Evolutionary conservation across 2,329 filamentous ascomycete genomes (phyloP).

Genomic region (Fusarium udum): DNA sequence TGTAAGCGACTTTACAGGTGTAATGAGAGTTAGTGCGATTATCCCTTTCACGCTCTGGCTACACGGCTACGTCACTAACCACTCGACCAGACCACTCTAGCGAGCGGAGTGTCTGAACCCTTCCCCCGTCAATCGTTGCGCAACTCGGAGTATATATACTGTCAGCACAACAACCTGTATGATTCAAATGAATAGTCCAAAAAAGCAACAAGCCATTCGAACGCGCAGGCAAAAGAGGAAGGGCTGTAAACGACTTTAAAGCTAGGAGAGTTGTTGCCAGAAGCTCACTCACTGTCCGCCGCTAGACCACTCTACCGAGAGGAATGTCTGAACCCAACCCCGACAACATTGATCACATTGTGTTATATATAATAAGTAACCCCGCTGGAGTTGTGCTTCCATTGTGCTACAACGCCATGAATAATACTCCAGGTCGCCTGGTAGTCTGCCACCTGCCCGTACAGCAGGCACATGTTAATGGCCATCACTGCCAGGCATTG

Average conservation of each 20-base stretch:
- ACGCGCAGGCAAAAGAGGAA: background rate
- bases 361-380: background rate
- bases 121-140: background rate
- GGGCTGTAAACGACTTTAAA: background rate
- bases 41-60: background rate
- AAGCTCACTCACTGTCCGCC: background rate
- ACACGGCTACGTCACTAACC: background rate
- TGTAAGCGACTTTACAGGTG: background rate
- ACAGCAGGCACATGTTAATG: fast-evolving
- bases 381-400: background rate
- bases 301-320: background rate
- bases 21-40: background rate
- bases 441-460: fast-evolving
- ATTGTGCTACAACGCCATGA: too few species aligned
- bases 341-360: background rate
- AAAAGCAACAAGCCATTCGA: background rate
- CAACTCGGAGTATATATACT: background rate
- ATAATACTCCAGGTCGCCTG: background rate
- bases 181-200: too few species aligned
- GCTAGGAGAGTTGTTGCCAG: background rate
- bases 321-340: background rate
- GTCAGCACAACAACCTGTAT: background rate
- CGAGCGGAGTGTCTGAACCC: background rate
- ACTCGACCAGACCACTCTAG: background rate
- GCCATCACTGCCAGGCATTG: background rate